Evolutionary conservation across 2,329 filamentous ascomycete species (phyloP), one percentile per base, ranked within the genome.

Genomic region (Fusarium musae): DNA sequence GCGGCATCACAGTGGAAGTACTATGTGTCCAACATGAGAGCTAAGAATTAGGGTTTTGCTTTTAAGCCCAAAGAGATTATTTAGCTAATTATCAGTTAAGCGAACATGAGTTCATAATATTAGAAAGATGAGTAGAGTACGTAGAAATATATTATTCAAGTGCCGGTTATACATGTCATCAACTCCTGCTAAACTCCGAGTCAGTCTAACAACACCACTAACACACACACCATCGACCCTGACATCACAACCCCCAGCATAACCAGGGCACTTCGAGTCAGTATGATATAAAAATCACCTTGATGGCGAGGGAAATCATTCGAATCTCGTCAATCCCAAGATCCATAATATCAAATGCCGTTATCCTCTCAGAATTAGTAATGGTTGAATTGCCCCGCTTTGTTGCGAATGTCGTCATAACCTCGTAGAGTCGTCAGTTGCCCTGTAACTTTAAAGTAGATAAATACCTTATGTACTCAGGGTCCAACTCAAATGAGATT

Each of bases 371-470:
- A 42, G 23, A 53, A 73, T 70, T 69, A 65, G 67, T 72, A 72
- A 72, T 72, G 34, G 11, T 23, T 37, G 12, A 32, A 32, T 36
- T 56, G 60, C 71, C 71, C 71, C 71, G 64, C 71, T 64, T 58
- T 56, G 54, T 50, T 47, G 36, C 28, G 53, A 74, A 73, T 73
- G 71, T 73, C 71, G 71, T 73, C 71, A 73, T 73, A 58, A 58
- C 43, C 47, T 30, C 52, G 43, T 39, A 54, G 39, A 57, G 66
- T 66, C 30, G 49, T 44, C 17, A 40, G 60, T 50, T 46, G 23
- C n/a, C 30, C 23, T 52, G 23, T 26, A 46, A n/a, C 42, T 49
- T 49, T 34, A n/a, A 53, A 49, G 43, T 37, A 53, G 37, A 47
- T 65, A 66, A 70, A 65, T 69, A 54, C 28, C 7, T 30, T 30